Base-by-base conservation (phyloP, 164 flowering plant species). In the Saururus chinensis region DNA sequence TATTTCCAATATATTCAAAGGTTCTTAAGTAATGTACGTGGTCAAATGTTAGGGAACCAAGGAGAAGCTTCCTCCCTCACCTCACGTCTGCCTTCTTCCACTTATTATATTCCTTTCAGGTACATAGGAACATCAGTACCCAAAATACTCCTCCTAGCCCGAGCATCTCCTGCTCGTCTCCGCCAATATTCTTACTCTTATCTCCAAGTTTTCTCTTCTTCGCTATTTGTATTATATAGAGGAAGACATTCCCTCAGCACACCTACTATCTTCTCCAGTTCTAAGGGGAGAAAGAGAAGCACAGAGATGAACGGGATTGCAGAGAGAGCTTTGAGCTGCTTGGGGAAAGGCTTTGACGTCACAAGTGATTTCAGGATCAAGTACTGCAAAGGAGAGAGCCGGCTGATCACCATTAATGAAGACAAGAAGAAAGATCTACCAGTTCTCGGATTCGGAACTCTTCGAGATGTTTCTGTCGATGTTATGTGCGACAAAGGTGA, bases 401-500 rank as follows among this genome's bases (percentile, higher is more conserved):
- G 91, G 26, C 56, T 91, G 23, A 80, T 88, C 52, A 0, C 72
- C 51, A 76, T 91, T 7, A 81, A 86, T 65, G 84, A 84, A 59
- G 9, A 66, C 0, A 70, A 79, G 11, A 77, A 53, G 16, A 62
- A 71, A 71, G 80, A 83, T 25, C 70, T 87, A 16, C 6, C 1
- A 0, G 74, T 90, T 0, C 92, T 89, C 0, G 89, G 89, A 20
- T 78, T 79, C 54, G 84, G 84, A 19, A 4, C 63, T 20, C 23
- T 75, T 41, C 35, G 60, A 19, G 68, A 78, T 41, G 84, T 86
- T 23, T 73, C 95, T 19, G 59, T 65, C 35, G 97, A 88, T 57
- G 78, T 88, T 35, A 83, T 81, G 70, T 86, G 93, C 64, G 95
- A 83, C 56, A 88, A 83, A 68, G 97, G 97, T 25, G 97, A 91